phyloP scores from a whole-genome alignment of 106 monocot genomes.

The Agapanthus africanus region DNA sequence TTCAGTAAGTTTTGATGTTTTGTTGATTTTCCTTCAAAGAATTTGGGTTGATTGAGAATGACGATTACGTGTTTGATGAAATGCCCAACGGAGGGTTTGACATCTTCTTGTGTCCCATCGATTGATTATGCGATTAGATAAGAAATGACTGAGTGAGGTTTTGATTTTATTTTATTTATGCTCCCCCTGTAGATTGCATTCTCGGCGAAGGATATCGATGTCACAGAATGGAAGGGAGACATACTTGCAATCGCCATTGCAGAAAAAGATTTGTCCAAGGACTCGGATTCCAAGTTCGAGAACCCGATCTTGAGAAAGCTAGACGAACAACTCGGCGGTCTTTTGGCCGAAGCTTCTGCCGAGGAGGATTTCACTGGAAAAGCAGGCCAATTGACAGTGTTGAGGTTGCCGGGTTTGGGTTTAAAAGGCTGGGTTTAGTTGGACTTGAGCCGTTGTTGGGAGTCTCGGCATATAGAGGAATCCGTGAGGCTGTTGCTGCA shows the following conservation, averaged over 20 bases:
- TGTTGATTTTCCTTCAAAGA: background rate
- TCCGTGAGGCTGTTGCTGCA: constrained; percentile 79
- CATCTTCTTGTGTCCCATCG: background rate
- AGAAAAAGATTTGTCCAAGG: constrained; percentile 78
- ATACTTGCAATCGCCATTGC: constrained; percentile 81
- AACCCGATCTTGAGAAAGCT: constrained; percentile 65
- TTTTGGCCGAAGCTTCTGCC: constrained; percentile 56
- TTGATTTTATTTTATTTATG: background rate
- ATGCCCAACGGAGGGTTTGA: background rate
- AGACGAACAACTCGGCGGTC: constrained; percentile 66
- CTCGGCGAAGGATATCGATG: constrained; percentile 66
- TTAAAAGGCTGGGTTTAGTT: constrained; percentile 66
- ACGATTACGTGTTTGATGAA: constrained; percentile 18
- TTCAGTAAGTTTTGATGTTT: background rate
- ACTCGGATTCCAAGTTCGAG: constrained; percentile 74
- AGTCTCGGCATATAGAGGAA: constrained; percentile 31
- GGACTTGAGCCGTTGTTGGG: constrained; percentile 51
- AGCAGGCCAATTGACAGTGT: constrained; percentile 69
- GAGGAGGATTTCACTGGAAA: constrained; percentile 97
- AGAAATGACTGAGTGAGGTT: background rate
- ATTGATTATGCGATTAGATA: background rate
- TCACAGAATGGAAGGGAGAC: constrained; percentile 87
- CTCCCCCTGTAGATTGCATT: constrained; percentile 53
- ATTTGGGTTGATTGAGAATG: too few relatives aligned
- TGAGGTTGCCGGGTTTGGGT: constrained; percentile 72